Conservation (phyloP, 768 basidiomycete species). For the Strobilomyces dryophilus region DNA sequence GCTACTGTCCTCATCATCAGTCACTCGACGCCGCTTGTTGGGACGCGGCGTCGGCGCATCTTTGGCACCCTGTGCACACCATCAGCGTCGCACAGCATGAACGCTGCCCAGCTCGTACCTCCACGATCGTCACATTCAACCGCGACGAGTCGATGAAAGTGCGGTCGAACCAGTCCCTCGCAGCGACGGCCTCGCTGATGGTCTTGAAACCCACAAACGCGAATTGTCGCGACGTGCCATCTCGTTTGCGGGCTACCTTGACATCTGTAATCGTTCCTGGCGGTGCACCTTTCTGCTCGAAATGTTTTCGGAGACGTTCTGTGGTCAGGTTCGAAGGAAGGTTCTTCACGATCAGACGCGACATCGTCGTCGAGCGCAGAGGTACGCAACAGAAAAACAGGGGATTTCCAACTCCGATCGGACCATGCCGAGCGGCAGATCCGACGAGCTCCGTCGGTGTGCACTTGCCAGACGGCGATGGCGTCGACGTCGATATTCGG, state of each 20-base stretch:
- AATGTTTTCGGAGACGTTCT: conserved; percentile 61
- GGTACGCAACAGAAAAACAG: neutral
- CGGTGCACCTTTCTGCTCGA: conserved; percentile 57
- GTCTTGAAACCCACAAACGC: conserved; percentile 92
- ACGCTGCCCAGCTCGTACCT: conserved; percentile 41
- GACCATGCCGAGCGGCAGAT: conserved; percentile 15
- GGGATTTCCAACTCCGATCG: conserved; percentile 20
- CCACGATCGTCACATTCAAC: conserved; percentile 70
- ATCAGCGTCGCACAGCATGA: conserved; percentile 4
- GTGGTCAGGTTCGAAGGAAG: conserved; percentile 67
- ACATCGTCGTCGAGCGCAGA: conserved; percentile 44
- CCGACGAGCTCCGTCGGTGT: neutral
- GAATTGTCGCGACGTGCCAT: conserved; percentile 82
- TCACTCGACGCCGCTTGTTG: conserved; percentile 62
- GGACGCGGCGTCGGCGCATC: conserved; percentile 65
- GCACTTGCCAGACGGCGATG: conserved; percentile 10
- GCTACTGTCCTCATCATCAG: conserved; percentile 43
- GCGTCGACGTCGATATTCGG: conserved; percentile 29
- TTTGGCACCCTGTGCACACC: conserved; percentile 52
- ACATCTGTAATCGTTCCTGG: conserved; percentile 79
- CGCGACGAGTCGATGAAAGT: conserved; percentile 80
- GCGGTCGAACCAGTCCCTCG: conserved; percentile 79
- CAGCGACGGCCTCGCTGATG: conserved; percentile 65
- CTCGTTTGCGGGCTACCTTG: conserved; percentile 69
- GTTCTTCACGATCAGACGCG: conserved; percentile 81